Evolutionary conservation across 1,139 yeast genomes (phyloP).

Genomic region (Petasospora rhodanensis): DNA sequence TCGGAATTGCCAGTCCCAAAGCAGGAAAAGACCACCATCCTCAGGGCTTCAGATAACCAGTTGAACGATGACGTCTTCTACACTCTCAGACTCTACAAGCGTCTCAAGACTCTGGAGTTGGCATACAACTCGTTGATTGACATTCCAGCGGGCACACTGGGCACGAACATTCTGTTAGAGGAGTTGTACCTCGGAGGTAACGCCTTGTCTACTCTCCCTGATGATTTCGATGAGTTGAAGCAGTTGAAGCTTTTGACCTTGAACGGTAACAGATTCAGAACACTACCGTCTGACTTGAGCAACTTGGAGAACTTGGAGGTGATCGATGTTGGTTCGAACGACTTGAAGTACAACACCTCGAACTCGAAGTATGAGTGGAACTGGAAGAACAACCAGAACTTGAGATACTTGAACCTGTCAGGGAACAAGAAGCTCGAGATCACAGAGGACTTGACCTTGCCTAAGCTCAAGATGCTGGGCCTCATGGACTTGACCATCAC

Average conservation of each 20-base stretch:
- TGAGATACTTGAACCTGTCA: conserved; percentile 80
- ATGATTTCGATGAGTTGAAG: conserved; percentile 66
- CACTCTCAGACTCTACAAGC: conserved; percentile 53
- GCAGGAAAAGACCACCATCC: conserved; percentile 49
- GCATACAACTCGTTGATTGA: conserved; percentile 84
- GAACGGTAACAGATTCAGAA: conserved; percentile 80
- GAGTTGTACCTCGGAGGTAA: conserved; percentile 86
- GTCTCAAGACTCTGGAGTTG: conserved; percentile 63
- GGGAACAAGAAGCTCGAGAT: conserved; percentile 92
- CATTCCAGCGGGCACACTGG: conserved; percentile 67
- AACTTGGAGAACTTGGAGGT: conserved; percentile 59
- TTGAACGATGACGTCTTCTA: conserved; percentile 76
- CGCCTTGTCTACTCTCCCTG: conserved; percentile 70
- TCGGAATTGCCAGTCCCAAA: conserved; percentile 29
- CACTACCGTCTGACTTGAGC: conserved; percentile 86
- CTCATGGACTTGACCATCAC: conserved; percentile 94
- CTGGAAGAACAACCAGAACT: conserved; percentile 81
- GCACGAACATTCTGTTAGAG: conserved; percentile 51
- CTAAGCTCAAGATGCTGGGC: conserved; percentile 71
- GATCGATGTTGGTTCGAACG: conserved; percentile 90
- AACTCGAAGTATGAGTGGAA: conserved; percentile 98
- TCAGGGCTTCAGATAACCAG: conserved; percentile 80
- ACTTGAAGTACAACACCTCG: conserved; percentile 83
- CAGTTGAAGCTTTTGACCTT: conserved; percentile 59
- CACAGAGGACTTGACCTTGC: conserved; percentile 72